Percentiles rank a stretch among this genome's conserved stretches.
phyloP scores from a whole-genome alignment of 352 stramenopile genomes.

The Sclerospora graminicola region DNA sequence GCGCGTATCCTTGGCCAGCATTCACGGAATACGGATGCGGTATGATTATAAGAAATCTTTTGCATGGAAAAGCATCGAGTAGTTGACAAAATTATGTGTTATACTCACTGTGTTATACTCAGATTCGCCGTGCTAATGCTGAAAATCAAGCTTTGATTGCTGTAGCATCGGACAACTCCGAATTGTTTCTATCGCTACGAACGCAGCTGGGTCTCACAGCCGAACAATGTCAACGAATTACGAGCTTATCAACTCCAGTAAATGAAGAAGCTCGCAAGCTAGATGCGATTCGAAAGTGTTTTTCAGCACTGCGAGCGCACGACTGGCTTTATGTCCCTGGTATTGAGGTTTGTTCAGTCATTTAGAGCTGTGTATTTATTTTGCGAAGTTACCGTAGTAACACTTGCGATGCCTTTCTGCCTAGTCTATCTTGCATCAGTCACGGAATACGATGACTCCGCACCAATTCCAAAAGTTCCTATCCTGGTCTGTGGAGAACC shows the following conservation, averaged over 20 bases:
- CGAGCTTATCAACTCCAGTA: conserved; percentile 29
- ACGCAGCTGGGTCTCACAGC: conserved; percentile 53
- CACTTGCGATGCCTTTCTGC: conserved; percentile 1
- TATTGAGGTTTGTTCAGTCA: conserved; percentile 46
- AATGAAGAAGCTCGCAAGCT: conserved; percentile 67
- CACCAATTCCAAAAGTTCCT: conserved; percentile 81
- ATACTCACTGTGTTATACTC: not conserved
- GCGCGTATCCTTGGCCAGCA: conserved; percentile 70
- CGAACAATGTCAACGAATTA: conserved; percentile 55
- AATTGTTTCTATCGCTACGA: conserved; percentile 41
- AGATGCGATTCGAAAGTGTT: conserved; percentile 80
- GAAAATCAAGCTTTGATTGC: conserved; percentile 77
- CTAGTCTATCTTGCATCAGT: conserved; percentile 68
- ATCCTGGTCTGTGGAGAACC: conserved; percentile 69
- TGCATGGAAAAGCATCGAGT: not conserved
- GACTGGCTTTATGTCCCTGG: conserved; percentile 82
- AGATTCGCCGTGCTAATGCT: conserved; percentile 73
- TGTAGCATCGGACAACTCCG: conserved; percentile 44
- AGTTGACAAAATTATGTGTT: conserved; percentile 1
- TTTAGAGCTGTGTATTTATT: not conserved
- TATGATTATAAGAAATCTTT: conserved; percentile 13
- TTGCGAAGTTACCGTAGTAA: too few relatives aligned
- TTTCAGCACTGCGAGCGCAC: conserved; percentile 67
- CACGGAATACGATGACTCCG: conserved; percentile 63
- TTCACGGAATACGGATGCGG: conserved; percentile 58